Conservation (phyloP, 2,329 filamentous ascomycete species). For the Didymella pomorum region DNA sequence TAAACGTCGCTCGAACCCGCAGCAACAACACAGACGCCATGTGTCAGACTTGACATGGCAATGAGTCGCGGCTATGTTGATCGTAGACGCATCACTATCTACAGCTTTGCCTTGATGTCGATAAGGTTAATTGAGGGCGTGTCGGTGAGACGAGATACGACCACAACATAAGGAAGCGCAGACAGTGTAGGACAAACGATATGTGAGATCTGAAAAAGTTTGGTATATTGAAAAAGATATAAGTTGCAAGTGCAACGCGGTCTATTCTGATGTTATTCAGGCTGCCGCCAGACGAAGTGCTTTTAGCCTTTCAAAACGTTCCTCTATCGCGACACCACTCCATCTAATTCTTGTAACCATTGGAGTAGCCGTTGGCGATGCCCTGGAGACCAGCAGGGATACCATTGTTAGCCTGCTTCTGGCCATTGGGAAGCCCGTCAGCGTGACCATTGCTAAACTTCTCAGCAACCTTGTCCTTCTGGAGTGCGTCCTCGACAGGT, state of each 20-base stretch:
- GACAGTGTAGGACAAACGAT: neutral
- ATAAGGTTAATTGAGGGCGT: too few relatives aligned
- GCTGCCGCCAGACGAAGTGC: conserved; percentile 10
- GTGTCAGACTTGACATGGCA: neutral
- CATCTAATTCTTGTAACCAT: conserved; percentile 43
- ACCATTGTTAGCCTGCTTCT: conserved; percentile 30
- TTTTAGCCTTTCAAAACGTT: conserved; percentile 10
- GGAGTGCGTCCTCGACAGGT: conserved; percentile 46
- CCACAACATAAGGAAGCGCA: too few relatives aligned
- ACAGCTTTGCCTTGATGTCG: too few relatives aligned
- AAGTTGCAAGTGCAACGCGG: conserved; percentile 17
- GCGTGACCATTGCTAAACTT: conserved; percentile 36
- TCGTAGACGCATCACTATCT: neutral
- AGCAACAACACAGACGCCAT: neutral
- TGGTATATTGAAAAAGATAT: conserved; percentile 15
- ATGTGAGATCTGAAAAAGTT: conserved; percentile 11
- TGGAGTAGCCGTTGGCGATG: conserved; percentile 43
- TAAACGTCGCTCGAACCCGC: neutral
- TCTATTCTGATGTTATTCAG: neutral
- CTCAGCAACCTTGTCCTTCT: conserved; percentile 34
- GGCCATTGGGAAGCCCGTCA: conserved; percentile 27
- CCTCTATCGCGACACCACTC: neutral
- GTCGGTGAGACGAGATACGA: too few relatives aligned
- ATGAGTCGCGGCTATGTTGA: neutral
- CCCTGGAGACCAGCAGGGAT: conserved; percentile 25